Base-by-base conservation (phyloP, 306 rosid species). In the Prinsepia uniflora region DNA sequence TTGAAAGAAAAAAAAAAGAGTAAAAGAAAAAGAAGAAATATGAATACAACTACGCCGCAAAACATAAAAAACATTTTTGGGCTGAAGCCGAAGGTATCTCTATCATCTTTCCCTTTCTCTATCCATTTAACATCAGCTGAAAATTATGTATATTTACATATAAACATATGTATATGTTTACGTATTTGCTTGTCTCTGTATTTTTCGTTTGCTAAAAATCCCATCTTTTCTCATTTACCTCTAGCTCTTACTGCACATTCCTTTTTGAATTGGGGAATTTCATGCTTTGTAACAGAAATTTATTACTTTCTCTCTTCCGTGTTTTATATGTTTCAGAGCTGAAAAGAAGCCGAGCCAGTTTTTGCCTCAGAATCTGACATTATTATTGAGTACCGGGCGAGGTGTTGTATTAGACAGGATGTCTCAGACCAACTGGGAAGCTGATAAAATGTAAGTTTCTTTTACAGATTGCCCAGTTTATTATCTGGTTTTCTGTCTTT, bases 401-500 rank as follows among this genome's bases (percentile, higher is more conserved):
- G 70, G 55, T 52, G 34, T 62, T 79, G 54, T 46, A 75, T 79
- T 72, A 49, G 6, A 30, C 77, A 86, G 53, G 82, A 95, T 95
- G 99, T 89, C 99, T 87, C 99, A 95, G 68, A 95, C 99, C 66
- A 91, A 91, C 90, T 95, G 99, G 99, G 99, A 95, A 87, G 99
- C 99, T 76, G 99, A 95, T 84, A 95, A 95, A 86, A 95, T 95
- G 99, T 87, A 84, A 86, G 89, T 75, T 67, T 70, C 17, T 61
- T 11, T n/a, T 64, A 18, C 79, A 48, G 45, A 14, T 42, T 68
- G 52, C 34, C 40, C 63, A 53, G 30, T 65, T 76, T 17, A 46
- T 47, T 12, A 22, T 72, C 55, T 82, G 80, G 80, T 74, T 75
- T 75, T 80, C 74, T 70, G 9, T 54, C 67, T 77, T 74, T 66